Base-by-base conservation (phyloP, 192 early-diverging fungal genomes). In the Coemansia sp. region DNA sequence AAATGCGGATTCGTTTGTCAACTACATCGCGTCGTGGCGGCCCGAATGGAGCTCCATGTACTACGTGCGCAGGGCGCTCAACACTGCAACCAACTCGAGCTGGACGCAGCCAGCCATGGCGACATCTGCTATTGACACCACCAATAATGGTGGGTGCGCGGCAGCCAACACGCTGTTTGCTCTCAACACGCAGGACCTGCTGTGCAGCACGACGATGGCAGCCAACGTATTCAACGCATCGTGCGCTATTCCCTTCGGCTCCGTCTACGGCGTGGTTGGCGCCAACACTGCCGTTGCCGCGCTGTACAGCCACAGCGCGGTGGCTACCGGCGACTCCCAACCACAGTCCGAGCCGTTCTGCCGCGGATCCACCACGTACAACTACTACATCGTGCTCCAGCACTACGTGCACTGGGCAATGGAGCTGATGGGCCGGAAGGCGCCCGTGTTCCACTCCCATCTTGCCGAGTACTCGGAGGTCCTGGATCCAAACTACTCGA, bases 331-430 rank as follows among this genome's bases (percentile, higher is more conserved):
- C 36, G n/a, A 26, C 13, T 26, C 12, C 1, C n/a, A 49, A 42
- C 42, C 41, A 26, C 5, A 37, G 61, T 0, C 26, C 3, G 58
- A 47, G 1, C 55, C 21, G 4, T 57, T 74, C 12, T 74, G 77
- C 41, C 32, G 62, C 13, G 56, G 55, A 0, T 21, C 51, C 65
- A 74, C 65, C 13, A 61, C 67, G 8, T 72, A 59, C 43, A 74
- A 74, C 63, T 74, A 74, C 49, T 80, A 74, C 41, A 80, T 73
- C 37, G 72, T 80, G 8, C 61, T 80, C 59, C 51, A 65, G 43
- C 70, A 80, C 65, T 80, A 80, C 42, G 61, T 74, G 41, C 72
- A 68, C 41, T 80, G 72, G 72, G 72, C 72, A 1, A 80, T 74
- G 72, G 59, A 55, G 15, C 62, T 80, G 13, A 67, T 72, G 22